Evolutionary conservation across 2,329 filamentous ascomycete species (phyloP).

Genomic region (Apiospora marii): DNA sequence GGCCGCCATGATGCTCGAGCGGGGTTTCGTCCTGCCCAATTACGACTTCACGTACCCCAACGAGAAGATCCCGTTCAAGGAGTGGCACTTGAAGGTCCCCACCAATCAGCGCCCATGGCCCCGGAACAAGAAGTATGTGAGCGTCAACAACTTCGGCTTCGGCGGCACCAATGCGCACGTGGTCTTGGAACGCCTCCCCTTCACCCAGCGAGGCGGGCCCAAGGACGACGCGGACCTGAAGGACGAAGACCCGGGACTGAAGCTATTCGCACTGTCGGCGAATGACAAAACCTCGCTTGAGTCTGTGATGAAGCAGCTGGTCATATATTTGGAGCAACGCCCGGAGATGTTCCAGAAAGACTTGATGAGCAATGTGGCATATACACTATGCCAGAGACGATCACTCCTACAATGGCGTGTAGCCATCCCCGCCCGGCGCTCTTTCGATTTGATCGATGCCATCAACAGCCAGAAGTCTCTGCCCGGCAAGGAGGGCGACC

Average conservation of each 20-base stretch:
- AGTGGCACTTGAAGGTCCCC: conserved; percentile 36
- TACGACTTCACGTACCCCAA: conserved; percentile 49
- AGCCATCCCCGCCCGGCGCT: conserved; percentile 32
- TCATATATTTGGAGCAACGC: conserved; percentile 36
- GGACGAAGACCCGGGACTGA: conserved; percentile 33
- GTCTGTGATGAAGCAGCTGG: conserved; percentile 36
- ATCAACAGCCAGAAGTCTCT: conserved; percentile 35
- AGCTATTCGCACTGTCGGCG: conserved; percentile 30
- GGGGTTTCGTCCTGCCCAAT: conserved; percentile 52
- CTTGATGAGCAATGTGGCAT: conserved; percentile 39
- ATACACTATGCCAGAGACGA: conserved; percentile 42
- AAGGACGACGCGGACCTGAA: conserved; percentile 24
- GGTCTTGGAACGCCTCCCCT: conserved; percentile 8
- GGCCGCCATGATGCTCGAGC: conserved; percentile 55
- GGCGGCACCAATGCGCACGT: conserved; percentile 46
- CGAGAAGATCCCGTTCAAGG: conserved; percentile 32
- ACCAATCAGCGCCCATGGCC: conserved; percentile 34
- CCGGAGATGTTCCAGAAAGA: conserved; percentile 35
- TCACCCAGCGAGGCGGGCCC: conserved; percentile 34
- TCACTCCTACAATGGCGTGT: conserved; percentile 37
- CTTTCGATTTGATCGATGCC: conserved; percentile 33
- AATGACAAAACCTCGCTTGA: conserved; percentile 33
- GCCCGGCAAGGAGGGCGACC: conserved; percentile 32
- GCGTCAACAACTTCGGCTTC: conserved; percentile 46
- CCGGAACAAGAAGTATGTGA: conserved; percentile 35